These are phyloP conservation scores for Trifolium pratense DNA, from an alignment of 306 rosid species.

Conservation along the genomic window DNA sequence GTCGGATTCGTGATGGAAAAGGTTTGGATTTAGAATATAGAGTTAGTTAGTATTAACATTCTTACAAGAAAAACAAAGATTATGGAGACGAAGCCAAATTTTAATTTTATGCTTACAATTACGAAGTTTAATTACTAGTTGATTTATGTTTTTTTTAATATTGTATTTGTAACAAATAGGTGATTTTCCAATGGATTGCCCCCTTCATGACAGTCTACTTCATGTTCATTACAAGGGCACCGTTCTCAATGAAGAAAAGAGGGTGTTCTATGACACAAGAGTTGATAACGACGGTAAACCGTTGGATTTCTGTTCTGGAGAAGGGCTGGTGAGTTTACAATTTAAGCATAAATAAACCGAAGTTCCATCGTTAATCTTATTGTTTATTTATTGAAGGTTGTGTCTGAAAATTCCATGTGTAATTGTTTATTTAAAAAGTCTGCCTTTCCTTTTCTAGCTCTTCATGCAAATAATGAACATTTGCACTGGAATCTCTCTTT, in stretches of 20 bases:
- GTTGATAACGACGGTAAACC: slow-evolving; percentile 86
- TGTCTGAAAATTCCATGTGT: slow-evolving; percentile 4
- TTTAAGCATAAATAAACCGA: slow-evolving; percentile 35
- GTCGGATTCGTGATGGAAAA: slow-evolving; percentile 87
- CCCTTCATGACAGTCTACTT: slow-evolving; percentile 94
- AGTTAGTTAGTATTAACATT: slow-evolving; percentile 17
- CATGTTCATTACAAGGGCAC: slow-evolving; percentile 92
- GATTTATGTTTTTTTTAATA: slow-evolving; percentile 10
- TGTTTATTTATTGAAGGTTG: slow-evolving; percentile 18
- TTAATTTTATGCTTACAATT: too few relatives aligned
- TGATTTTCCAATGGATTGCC: slow-evolving; percentile 99
- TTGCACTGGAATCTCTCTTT: slow-evolving; percentile 24
- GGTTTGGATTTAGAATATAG: slow-evolving; percentile 55
- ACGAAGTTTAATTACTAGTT: too few relatives aligned
- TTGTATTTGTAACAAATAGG: slow-evolving; percentile 57
- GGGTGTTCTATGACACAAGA: slow-evolving; percentile 79
- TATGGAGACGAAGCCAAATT: background rate
- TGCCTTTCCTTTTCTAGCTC: slow-evolving; percentile 23
- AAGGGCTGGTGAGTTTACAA: slow-evolving; percentile 86
- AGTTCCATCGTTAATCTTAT: slow-evolving; percentile 1
- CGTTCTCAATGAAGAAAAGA: slow-evolving; percentile 69
- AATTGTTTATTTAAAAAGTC: slow-evolving; percentile 11
- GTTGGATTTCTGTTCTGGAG: slow-evolving; percentile 92
- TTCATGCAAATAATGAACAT: slow-evolving; percentile 32
- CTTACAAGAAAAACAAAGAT: slow-evolving; percentile 27